Percentiles rank a stretch among this genome's conserved stretches.
These are phyloP conservation scores for Neurospora sp. DNA, from an alignment of 495 filamentous ascomycete genomes.

Conservation along the genomic window DNA sequence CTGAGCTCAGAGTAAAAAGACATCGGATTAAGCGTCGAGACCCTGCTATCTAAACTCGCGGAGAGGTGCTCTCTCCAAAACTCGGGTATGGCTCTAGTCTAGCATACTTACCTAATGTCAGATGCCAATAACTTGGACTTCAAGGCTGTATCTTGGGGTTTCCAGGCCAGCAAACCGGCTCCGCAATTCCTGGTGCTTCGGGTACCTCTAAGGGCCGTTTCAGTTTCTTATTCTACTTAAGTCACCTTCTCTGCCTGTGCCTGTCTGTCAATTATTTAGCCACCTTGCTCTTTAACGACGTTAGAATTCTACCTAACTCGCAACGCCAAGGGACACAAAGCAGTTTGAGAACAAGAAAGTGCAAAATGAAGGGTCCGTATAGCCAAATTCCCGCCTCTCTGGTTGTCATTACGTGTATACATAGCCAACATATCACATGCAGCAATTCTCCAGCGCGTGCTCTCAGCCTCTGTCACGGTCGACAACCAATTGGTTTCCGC, in stretches of 20 bases:
- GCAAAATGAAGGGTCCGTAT: slow-evolving; percentile 21
- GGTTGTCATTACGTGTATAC: slow-evolving; percentile 2
- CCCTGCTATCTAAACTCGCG: neutral
- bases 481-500: slow-evolving; percentile 80
- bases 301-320: neutral
- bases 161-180: neutral
- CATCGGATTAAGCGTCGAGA: neutral
- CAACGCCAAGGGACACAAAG: neutral
- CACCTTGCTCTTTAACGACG: neutral
- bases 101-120: neutral
- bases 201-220: neutral
- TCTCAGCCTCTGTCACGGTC: slow-evolving; percentile 97
- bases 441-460: slow-evolving; percentile 93
- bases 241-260: neutral
- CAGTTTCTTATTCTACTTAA: neutral
- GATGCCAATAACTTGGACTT: neutral
- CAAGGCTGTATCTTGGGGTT: neutral
- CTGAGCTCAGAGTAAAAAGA: neutral
- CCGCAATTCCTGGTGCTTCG: neutral
- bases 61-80: neutral
- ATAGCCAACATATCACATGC: slow-evolving; percentile 2
- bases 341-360: neutral
- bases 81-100: neutral
- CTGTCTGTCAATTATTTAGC: neutral
- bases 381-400: neutral